phyloP scores from a whole-genome alignment of 2,329 filamentous ascomycete genomes.

The Rasamsonia emersonii region DNA sequence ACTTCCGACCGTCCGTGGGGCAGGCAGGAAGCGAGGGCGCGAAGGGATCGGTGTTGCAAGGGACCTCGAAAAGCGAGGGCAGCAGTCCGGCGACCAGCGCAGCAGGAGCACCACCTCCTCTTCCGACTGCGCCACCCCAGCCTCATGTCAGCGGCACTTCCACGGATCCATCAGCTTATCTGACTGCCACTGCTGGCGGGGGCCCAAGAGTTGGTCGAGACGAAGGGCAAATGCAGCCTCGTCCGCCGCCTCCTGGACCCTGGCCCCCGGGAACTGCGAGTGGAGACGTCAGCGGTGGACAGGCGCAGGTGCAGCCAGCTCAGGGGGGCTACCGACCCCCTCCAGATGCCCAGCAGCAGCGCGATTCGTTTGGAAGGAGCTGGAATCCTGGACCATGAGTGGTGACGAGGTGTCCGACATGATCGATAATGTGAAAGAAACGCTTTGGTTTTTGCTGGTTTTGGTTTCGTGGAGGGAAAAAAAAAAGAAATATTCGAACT shows the following conservation, averaged over 20 bases:
- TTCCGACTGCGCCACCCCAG: too few species aligned
- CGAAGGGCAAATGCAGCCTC: background rate
- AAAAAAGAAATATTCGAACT: background rate
- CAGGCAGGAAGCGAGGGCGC: constrained; percentile 8
- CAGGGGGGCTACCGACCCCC: background rate
- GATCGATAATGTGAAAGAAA: too few species aligned
- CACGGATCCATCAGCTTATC: background rate
- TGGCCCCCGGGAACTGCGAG: background rate
- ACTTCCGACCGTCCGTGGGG: constrained; percentile 6
- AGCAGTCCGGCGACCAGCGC: background rate
- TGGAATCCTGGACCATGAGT: too few species aligned
- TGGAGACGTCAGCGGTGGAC: background rate
- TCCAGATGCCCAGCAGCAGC: background rate
- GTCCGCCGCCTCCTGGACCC: background rate
- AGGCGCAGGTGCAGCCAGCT: background rate
- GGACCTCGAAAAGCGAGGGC: background rate
- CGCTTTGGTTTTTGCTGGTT: too few species aligned
- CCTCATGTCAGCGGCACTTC: background rate
- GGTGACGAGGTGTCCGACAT: too few species aligned
- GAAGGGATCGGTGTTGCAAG: constrained; percentile 3
- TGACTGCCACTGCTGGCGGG: background rate
- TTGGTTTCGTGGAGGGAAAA: too few species aligned
- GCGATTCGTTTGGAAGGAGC: background rate
- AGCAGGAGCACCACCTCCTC: background rate
- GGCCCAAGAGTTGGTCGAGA: background rate